A percentile compares a stretch with the other conserved stretches of the same genome.
These are phyloP conservation scores for Wallacemonas collosoma DNA, from an alignment of 208 protist species.

Conservation along the genomic window DNA sequence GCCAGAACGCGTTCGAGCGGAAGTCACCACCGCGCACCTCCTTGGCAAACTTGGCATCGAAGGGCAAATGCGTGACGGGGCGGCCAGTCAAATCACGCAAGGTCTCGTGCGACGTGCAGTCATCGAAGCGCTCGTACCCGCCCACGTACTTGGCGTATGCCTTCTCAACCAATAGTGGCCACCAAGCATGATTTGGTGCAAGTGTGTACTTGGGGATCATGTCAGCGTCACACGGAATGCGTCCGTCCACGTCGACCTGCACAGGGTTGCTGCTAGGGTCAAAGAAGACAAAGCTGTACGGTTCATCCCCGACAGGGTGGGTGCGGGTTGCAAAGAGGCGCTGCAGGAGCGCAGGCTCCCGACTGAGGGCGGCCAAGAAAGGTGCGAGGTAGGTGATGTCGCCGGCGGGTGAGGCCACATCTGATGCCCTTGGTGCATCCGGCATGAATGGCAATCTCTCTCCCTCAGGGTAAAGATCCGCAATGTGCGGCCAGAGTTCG, in stretches of 20 bases:
- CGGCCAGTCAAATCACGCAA: conserved; percentile 57
- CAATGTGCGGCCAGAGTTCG: conserved; percentile 72
- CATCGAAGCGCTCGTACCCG: conserved; percentile 39
- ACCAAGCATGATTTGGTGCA: conserved; percentile 47
- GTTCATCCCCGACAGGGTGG: conserved; percentile 52
- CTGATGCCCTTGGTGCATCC: conserved; percentile 15
- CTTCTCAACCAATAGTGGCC: conserved; percentile 59
- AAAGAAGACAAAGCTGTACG: conserved; percentile 87
- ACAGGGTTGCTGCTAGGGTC: conserved; percentile 83
- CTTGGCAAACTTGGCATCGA: conserved; percentile 35
- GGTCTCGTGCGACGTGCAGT: conserved; percentile 46
- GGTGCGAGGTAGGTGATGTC: conserved; percentile 73
- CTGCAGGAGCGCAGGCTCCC: conserved; percentile 65
- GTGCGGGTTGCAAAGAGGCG: conserved; percentile 64
- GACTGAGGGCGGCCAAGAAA: conserved; percentile 73
- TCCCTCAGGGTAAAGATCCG: conserved; percentile 76
- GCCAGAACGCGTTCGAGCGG: conserved; percentile 66
- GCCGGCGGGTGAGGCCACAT: conserved; percentile 48
- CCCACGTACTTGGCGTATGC: conserved; percentile 69
- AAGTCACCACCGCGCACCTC: conserved; percentile 68
- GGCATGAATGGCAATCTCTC: conserved; percentile 42
- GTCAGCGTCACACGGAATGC: conserved; percentile 61
- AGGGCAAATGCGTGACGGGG: conserved; percentile 37
- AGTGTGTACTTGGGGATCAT: conserved; percentile 61
- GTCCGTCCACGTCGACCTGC: conserved; percentile 82